These are phyloP conservation scores for Vigna reflexopilosa DNA, from an alignment of 306 rosid species.

Conservation along the genomic window DNA sequence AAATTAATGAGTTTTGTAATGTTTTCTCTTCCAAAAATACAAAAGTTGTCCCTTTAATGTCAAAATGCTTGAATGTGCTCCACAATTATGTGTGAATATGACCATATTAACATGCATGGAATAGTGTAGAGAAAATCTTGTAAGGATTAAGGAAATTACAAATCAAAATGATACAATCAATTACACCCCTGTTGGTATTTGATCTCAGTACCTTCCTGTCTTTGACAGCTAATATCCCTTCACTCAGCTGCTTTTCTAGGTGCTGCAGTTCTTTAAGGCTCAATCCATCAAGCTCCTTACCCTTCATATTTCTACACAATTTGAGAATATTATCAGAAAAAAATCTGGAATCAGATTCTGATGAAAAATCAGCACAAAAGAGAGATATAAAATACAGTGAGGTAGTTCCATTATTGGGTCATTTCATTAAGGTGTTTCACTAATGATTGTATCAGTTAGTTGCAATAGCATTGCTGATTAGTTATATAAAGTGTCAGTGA, in stretches of 20 bases:
- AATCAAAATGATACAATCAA: slow-evolving; percentile 14
- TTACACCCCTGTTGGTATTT: neutral
- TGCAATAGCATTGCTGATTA: neutral
- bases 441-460: slow-evolving; percentile 1
- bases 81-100: neutral
- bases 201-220: slow-evolving; percentile 61
- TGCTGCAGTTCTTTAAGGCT: slow-evolving; percentile 60
- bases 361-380: neutral
- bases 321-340: slow-evolving; percentile 4
- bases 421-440: neutral
- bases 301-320: slow-evolving; percentile 63
- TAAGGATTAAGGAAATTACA: neutral
- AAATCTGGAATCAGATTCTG: slow-evolving; percentile 3
- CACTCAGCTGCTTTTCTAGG: slow-evolving; percentile 64
- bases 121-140: neutral
- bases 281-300: slow-evolving; percentile 74
- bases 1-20: neutral
- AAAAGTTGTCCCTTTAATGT: neutral
- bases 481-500: neutral
- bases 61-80: slow-evolving; percentile 2
- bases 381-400: neutral
- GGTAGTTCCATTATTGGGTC: neutral
- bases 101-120: neutral
- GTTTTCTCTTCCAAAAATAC: neutral
- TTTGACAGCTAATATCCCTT: slow-evolving; percentile 64